Evolutionary conservation across 1,284 basidiomycete genomes (phyloP).

Genomic region (Coniferiporia sulphurascens): DNA sequence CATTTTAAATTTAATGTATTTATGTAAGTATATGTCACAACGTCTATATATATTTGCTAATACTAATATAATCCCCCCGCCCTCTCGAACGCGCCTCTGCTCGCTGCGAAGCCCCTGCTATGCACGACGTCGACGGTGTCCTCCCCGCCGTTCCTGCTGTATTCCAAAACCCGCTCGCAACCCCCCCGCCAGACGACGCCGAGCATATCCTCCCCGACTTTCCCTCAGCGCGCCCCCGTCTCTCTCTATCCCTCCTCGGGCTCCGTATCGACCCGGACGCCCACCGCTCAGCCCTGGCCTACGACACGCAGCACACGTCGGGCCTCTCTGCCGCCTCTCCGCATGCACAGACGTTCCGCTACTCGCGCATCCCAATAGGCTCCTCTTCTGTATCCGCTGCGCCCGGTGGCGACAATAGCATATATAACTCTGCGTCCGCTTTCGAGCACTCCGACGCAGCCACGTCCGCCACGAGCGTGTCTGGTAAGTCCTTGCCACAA

Average conservation of each 20-base stretch:
- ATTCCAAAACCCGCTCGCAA: neutral
- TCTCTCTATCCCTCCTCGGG: too few species aligned
- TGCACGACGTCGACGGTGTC: neutral
- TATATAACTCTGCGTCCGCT: neutral
- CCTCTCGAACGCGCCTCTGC: neutral
- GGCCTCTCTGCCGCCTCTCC: neutral
- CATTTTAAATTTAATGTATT: neutral
- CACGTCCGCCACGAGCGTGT: slow-evolving; percentile 15
- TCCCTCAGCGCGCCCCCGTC: neutral
- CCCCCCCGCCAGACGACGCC: slow-evolving; percentile 15
- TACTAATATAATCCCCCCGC: neutral
- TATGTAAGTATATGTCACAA: slow-evolving; percentile 5
- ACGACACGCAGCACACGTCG: slow-evolving; percentile 1
- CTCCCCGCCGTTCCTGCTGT: neutral
- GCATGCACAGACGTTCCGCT: slow-evolving; percentile 7
- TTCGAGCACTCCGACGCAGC: slow-evolving; percentile 13
- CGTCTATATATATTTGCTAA: slow-evolving; percentile 10
- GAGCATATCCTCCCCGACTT: neutral
- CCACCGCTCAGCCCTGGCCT: slow-evolving; percentile 9
- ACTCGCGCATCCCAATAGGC: neutral
- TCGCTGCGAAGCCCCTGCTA: neutral
- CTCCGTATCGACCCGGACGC: neutral
- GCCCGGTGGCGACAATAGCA: slow-evolving; percentile 7
- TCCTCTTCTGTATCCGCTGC: slow-evolving; percentile 1
- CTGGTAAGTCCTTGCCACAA: slow-evolving; percentile 5